Evolutionary conservation across 2,329 filamentous ascomycete genomes (phyloP).

Genomic region (Fusarium caatingaense): DNA sequence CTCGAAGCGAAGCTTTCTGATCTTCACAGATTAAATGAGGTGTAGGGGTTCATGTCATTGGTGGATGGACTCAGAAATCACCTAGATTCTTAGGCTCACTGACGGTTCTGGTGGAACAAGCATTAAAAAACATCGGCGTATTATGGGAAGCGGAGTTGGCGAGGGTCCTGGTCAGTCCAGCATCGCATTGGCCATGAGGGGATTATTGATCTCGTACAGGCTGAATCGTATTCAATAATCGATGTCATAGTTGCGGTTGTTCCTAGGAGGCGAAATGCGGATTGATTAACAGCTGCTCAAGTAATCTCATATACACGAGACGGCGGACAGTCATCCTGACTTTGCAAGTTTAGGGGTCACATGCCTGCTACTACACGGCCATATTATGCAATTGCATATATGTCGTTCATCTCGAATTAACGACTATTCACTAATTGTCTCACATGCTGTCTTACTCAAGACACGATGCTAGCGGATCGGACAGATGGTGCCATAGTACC

Average conservation of each 20-base stretch:
- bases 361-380: background rate
- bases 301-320: slow-evolving; percentile 19
- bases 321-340: background rate
- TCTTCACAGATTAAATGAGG: slow-evolving; percentile 34
- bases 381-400: background rate
- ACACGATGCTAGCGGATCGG: slow-evolving; percentile 15
- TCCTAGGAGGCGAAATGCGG: background rate
- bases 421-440: background rate
- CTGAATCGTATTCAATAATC: background rate
- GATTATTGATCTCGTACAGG: slow-evolving; percentile 21
- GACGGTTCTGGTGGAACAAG: slow-evolving; percentile 2
- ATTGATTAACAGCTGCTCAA: background rate
- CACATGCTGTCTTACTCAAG: background rate
- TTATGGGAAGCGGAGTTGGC: slow-evolving; percentile 31
- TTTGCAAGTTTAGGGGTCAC: background rate
- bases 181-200: slow-evolving; percentile 38
- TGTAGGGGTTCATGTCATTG: slow-evolving; percentile 20
- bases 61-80: slow-evolving; percentile 20
- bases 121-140: slow-evolving; percentile 10
- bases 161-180: slow-evolving; percentile 21
- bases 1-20: slow-evolving; percentile 8
- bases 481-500: slow-evolving; percentile 33
- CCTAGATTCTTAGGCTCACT: background rate
- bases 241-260: background rate
- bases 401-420: background rate